Base-by-base conservation (phyloP, 345 rosid genomes). In the Boechera divaricarpa region DNA sequence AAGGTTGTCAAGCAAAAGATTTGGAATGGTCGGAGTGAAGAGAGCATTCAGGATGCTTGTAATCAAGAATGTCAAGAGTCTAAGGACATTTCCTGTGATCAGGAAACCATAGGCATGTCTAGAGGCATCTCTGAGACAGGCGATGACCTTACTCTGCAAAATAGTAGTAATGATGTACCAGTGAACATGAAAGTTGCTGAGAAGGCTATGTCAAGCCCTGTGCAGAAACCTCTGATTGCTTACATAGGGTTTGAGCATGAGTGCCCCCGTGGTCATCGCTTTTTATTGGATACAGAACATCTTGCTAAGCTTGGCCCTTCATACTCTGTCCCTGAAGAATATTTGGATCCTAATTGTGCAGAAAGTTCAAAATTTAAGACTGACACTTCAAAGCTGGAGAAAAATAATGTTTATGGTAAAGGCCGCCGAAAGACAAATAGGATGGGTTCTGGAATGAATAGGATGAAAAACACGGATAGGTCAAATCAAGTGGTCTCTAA, bases 201-300 rank as follows among this genome's bases (percentile, higher is more conserved):
- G 69, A 81, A 69, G 64, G 74, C 76, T 54, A 80, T 72, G 75
- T 32, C 61, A 29, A 77, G 79, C 42, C 47, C 83, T 70, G 44
- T 70, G 33, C 64, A 74, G 63, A 84, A 86, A 82, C 85, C 85
- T 74, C 86, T 72, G 74, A 61, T 49, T 26, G 86, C 81, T 61
- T 86, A 87, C 82, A 83, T 92, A 76, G 97, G 97, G 64, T 88
- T 90, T 87, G 97, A 92, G 86, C 89, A 92, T 54, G 97, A 92
- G 73, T 90, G 97, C 76, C 89, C 97, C 13, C 82, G 42, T 81
- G 97, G 96, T 41, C 94, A 92, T 82, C 91, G 96, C 44, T 92
- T 90, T 81, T 81, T 88, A 63, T 76, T 92, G 80, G 85, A 67
- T 59, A 76, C 69, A 35, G 86, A 88, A 73, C 89, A 84, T 70